These are phyloP conservation scores for Cercospora canescens DNA, from an alignment of 2,329 filamentous ascomycete species.

Conservation along the genomic window DNA sequence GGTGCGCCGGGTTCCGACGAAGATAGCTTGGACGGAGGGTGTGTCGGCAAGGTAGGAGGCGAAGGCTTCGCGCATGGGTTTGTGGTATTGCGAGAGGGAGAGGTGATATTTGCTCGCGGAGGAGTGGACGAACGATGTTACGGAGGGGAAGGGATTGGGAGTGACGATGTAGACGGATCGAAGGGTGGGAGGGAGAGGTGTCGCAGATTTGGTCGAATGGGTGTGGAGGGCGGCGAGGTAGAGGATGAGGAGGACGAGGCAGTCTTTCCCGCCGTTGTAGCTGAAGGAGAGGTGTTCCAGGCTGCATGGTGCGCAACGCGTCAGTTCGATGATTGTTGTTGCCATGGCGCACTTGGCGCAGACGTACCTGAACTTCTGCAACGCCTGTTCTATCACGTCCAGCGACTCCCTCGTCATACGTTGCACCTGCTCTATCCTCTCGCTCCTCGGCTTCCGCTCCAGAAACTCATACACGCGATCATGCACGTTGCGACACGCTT, in stretches of 20 bases:
- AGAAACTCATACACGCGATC: slow-evolving; percentile 67
- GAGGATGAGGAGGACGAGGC: slow-evolving; percentile 84
- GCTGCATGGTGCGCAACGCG: no score
- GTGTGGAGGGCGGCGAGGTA: slow-evolving; percentile 67
- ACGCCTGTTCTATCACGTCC: slow-evolving; percentile 70
- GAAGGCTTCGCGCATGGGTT: slow-evolving; percentile 81
- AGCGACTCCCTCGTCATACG: slow-evolving; percentile 72
- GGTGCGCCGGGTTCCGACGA: slow-evolving; percentile 85
- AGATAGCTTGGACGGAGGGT: slow-evolving; percentile 70
- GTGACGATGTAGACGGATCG: slow-evolving; percentile 90
- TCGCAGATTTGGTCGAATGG: slow-evolving; percentile 30
- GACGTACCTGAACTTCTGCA: slow-evolving; percentile 69
- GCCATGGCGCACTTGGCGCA: background rate
- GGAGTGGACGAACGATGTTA: slow-evolving; percentile 76
- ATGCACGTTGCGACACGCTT: slow-evolving; percentile 54
- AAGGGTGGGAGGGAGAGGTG: slow-evolving; percentile 53
- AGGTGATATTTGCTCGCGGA: slow-evolving; percentile 72
- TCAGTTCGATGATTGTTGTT: background rate
- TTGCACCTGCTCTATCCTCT: slow-evolving; percentile 66
- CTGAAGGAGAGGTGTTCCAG: slow-evolving; percentile 80
- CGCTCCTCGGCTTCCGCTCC: slow-evolving; percentile 56
- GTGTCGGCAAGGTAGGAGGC: slow-evolving; percentile 70
- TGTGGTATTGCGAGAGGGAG: slow-evolving; percentile 69
- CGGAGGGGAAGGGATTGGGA: slow-evolving; percentile 77
- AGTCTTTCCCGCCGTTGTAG: slow-evolving; percentile 98